Base-by-base conservation (phyloP, 768 basidiomycete species). In the Psilocybe subaeruginosa region DNA sequence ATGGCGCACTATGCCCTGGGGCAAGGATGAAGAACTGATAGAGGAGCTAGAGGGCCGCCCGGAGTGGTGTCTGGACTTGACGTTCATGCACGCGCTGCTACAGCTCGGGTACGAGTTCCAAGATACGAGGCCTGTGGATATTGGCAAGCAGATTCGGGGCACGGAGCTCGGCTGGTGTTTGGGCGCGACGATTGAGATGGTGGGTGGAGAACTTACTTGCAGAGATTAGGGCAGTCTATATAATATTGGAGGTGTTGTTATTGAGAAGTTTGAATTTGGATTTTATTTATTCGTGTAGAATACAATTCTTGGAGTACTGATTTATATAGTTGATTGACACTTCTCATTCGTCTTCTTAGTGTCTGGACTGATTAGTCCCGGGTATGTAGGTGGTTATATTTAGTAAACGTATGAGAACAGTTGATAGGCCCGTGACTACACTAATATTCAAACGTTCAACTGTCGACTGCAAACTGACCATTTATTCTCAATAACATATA, bases 111-210 rank as follows among this genome's bases (percentile, higher is more conserved):
- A 99, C 75, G 97, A 96, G 78, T 89, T 99, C 72, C 80, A 76
- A 12, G 88, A 85, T 45, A 79, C 75, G 17, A 73, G 95, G 61
- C 82, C 88, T 63, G 85, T 93, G 35, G 78, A 73, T 75, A 84
- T 97, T 27, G 97, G 91, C 68, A 99, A 98, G 81, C 85, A 91
- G 81, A 84, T 99, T 49, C 80, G 80, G 30, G 92, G 88, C 19
- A 97, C 96, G 2, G 97, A 97, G 82, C 77, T 98, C 61, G 96
- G 96, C 19, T 98, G 97, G 96, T 89, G 89, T 67, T 74, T 98
- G 33, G 94, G 94, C 16, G 95, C 94, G 31, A 87, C 89, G 54
- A 85, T 95, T 68, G 86, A 85, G 54, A 83, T 93, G 80, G 84
- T 92, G 33, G 85, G 80, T 8, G 82, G 83, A 12, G 82, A 86